Conservation (phyloP, 169 alveolate genomes). For the Miamiensis avidus region DNA sequence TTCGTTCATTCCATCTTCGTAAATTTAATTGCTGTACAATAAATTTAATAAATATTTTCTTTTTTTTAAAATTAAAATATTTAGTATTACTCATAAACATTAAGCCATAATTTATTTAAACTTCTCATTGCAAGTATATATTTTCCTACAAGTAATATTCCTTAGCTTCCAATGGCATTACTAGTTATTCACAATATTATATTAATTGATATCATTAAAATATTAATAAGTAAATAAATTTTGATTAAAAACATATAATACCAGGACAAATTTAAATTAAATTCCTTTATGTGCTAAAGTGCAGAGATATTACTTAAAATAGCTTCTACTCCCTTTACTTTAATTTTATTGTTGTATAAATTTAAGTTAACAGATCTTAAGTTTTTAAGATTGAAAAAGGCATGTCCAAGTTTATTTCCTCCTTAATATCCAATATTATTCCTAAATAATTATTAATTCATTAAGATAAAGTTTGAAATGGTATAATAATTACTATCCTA, state of each 20-base stretch:
- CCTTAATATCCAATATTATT: neutral
- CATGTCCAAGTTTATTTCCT: neutral
- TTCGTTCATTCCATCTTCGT: neutral
- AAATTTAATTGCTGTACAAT: neutral
- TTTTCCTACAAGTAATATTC: neutral
- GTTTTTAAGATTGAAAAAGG: neutral
- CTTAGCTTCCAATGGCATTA: neutral
- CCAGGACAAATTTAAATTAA: neutral
- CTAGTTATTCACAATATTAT: too few species aligned
- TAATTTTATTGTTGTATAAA: neutral
- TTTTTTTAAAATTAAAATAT: too few species aligned
- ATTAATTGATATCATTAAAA: too few species aligned
- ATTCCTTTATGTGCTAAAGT: neutral
- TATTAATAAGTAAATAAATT: too few species aligned
- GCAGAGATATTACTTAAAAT: neutral
- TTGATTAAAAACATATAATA: too few species aligned
- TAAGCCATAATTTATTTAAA: neutral
- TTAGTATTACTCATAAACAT: neutral
- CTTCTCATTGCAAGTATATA: neutral
- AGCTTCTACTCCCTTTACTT: neutral
- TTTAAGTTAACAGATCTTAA: neutral
- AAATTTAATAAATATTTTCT: neutral
- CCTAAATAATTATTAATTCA: neutral
- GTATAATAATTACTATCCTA: neutral
- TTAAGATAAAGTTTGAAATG: too few species aligned